Conservation (phyloP, 2,329 filamentous ascomycete genomes). For the Alternaria longipes region DNA sequence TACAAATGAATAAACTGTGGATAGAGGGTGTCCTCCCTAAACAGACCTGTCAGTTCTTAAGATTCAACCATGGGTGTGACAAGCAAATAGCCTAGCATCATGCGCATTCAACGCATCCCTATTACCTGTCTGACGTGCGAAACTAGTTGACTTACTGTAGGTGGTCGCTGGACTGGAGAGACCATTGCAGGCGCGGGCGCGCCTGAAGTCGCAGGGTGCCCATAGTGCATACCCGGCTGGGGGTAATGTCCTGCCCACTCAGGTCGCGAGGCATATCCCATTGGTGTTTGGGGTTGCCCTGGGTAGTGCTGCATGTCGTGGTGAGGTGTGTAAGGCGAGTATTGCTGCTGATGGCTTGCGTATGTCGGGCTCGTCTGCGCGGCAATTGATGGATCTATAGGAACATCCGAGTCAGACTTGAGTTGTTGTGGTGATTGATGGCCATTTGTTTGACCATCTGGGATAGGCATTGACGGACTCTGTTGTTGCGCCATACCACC, state of each 20-base stretch:
- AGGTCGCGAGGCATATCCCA: conserved; percentile 70
- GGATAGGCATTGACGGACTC: conserved; percentile 94
- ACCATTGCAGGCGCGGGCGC: conserved; percentile 66
- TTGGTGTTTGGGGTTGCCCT: conserved; percentile 66
- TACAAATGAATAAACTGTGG: conserved; percentile 97
- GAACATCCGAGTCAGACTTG: conserved; percentile 95
- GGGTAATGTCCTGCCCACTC: conserved; percentile 74
- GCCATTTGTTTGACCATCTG: conserved; percentile 77
- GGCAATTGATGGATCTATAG: conserved; percentile 99
- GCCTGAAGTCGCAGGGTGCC: conserved; percentile 66
- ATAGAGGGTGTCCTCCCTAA: conserved; percentile 63
- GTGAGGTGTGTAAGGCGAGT: conserved; percentile 85
- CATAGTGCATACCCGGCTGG: conserved; percentile 55
- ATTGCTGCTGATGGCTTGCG: conserved; percentile 74
- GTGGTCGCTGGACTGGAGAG: conserved; percentile 68
- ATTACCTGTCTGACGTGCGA: background rate
- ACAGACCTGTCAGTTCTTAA: conserved; percentile 19
- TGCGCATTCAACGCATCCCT: conserved; percentile 1
- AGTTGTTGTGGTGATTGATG: conserved; percentile 72
- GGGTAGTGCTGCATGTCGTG: conserved; percentile 86
- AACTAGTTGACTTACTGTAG: conserved; percentile 63
- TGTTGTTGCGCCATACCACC: conserved; percentile 98
- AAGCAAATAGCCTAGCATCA: conserved; percentile 1
- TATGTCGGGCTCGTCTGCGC: conserved; percentile 92
- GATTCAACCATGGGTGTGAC: background rate